A percentile compares a stretch with the other conserved stretches of the same genome.
Conservation (phyloP, 1,139 yeast species). For the Yamadazyma dushanensis region DNA sequence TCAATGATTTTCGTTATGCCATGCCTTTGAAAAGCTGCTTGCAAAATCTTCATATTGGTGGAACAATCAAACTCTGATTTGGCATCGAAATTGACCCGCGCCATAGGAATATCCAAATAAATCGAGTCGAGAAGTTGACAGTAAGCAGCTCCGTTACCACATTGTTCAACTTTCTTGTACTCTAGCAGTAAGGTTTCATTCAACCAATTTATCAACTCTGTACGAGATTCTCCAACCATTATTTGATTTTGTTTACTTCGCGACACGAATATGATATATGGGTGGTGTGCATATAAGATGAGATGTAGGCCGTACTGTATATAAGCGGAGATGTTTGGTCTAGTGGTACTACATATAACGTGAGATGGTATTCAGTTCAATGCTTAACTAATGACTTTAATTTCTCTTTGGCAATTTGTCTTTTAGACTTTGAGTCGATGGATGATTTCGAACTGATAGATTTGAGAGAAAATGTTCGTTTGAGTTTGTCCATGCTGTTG, state of each 20-base stretch:
- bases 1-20: conserved; percentile 73
- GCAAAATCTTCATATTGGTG: conserved; percentile 82
- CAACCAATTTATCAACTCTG: conserved; percentile 84
- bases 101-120: conserved; percentile 77
- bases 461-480: conserved; percentile 4
- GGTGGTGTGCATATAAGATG: not conserved
- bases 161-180: conserved; percentile 81
- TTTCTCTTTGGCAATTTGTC: conserved; percentile 2
- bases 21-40: conserved; percentile 71
- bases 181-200: conserved; percentile 66
- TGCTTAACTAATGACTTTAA: conserved; percentile 3
- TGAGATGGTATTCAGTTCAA: no score
- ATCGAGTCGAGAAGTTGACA: conserved; percentile 90
- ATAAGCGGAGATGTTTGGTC: no score
- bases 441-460: conserved; percentile 1
- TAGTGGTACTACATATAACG: no score
- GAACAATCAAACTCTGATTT: conserved; percentile 72
- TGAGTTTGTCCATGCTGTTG: not conserved
- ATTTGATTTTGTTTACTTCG: conserved; percentile 1
- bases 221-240: conserved; percentile 68
- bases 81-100: conserved; percentile 67
- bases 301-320: no score
- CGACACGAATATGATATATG: conserved; percentile 2
- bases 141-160: conserved; percentile 94
- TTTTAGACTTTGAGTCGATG: not conserved